Conservation (phyloP, 176 grass and related monocot species). For the Hordeum vulgare region DNA sequence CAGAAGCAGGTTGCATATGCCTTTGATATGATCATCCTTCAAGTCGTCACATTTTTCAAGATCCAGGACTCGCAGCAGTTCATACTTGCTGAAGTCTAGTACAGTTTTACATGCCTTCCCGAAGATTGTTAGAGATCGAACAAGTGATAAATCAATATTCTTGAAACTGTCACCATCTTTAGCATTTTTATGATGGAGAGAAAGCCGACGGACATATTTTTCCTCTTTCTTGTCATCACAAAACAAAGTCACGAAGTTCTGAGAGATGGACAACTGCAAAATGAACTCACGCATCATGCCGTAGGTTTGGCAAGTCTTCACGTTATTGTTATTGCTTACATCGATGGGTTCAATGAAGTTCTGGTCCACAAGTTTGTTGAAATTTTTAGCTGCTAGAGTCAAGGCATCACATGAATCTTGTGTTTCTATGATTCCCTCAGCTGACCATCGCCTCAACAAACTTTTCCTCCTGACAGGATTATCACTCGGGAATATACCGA, state of each 20-base stretch:
- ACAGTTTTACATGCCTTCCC: background rate
- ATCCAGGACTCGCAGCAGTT: background rate
- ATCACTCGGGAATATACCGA: background rate
- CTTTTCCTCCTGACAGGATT: background rate
- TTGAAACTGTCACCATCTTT: background rate
- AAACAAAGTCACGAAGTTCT: background rate
- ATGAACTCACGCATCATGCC: constrained; percentile 22
- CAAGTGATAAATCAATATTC: background rate
- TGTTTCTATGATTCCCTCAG: background rate
- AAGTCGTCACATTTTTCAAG: background rate
- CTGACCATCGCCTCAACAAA: background rate
- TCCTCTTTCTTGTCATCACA: background rate
- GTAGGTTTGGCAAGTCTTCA: constrained; percentile 16
- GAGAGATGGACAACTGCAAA: background rate
- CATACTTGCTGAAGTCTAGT: background rate
- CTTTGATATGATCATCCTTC: background rate
- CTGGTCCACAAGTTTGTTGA: background rate
- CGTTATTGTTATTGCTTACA: background rate
- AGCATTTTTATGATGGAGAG: background rate
- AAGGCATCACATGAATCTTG: background rate
- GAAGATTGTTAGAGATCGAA: background rate
- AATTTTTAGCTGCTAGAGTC: background rate
- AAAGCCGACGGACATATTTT: background rate
- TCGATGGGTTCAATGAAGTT: background rate
- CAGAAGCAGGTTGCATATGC: background rate